Base-by-base conservation (phyloP, 83 land plant species). In the Picea engelmannii region DNA sequence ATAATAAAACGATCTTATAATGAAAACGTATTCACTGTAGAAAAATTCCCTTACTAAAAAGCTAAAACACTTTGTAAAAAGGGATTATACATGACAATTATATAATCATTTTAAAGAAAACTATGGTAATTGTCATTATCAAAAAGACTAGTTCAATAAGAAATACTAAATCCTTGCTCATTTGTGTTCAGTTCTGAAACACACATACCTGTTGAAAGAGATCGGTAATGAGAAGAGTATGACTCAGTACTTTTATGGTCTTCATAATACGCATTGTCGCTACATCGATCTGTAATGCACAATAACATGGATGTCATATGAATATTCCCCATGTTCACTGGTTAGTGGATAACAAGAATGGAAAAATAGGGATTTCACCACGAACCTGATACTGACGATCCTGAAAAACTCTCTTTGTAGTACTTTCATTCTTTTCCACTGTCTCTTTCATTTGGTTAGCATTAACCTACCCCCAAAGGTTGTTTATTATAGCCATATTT, bases 361-460 rank as follows among this genome's bases (percentile, higher is more conserved):
- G 38, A 58, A 63, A 80, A 23, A 6, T 64, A 64, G 16, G 31
- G 42, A 13, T 15, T 25, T 25, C 11, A 42, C 44, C 60, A 20
- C 38, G 4, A 70, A 96, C 99, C 99, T 98, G 99, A 87, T 98
- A 96, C 76, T 98, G 99, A 67, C 99, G 96, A 85, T 98, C 99
- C 79, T 98, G 99, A 86, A 96, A 98, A n/a, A 98, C 99, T 88
- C 99, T 88, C 77, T 98, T 99, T 20, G 99, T 98, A n/a, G 99
- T 98, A 89, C 96, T 98, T 49, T 99, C 90, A 79, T 96, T 98
- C 81, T 98, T 99, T 80, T 98, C 99, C 16, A 94, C 94, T 35
- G 99, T 98, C 82, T 98, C 99, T 82, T 98, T 98, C 95, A 98
- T 89, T 78, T 98, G 99, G 15, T 96, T 98, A 2, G 98, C 99